phyloP scores from a whole-genome alignment of 1,139 yeast genomes.

The Debaryomyces udenii region DNA sequence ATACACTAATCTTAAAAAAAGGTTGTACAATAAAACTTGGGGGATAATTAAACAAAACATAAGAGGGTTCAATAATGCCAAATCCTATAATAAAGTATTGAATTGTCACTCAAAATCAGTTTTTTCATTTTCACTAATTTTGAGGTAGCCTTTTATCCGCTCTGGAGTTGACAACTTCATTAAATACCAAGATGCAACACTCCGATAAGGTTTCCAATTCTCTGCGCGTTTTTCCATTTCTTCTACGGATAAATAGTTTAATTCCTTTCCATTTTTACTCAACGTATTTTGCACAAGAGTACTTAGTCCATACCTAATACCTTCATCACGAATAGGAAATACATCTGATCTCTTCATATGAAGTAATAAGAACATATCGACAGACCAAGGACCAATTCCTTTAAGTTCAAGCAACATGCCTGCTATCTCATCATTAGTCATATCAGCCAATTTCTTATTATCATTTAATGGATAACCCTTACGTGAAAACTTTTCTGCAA shows the following conservation, averaged over 20 bases:
- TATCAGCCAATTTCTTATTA: neutral
- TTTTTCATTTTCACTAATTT: neutral
- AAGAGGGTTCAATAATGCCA: no score
- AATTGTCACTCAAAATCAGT: no score
- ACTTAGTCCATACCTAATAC: constrained; percentile 4
- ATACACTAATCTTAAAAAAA: no score
- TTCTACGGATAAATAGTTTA: constrained; percentile 1
- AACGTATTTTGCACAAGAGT: neutral
- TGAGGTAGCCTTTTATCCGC: constrained; percentile 1
- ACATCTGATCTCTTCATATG: constrained; percentile 6
- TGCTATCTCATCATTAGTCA: constrained; percentile 5
- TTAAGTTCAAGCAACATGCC: neutral
- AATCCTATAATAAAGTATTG: no score
- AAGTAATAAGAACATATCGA: constrained; percentile 1
- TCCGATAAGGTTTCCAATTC: constrained; percentile 7
- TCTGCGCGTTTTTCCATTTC: constrained; percentile 5
- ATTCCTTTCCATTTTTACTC: neutral
- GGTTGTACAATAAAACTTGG: no score
- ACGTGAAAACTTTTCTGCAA: constrained; percentile 2
- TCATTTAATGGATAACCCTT: constrained; percentile 2
- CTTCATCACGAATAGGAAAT: constrained; percentile 6
- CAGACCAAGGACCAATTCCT: constrained; percentile 7
- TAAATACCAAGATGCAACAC: constrained; percentile 6
- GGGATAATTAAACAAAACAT: no score
- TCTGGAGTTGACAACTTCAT: constrained; percentile 4